These are phyloP conservation scores for Venturia pyrina DNA, from an alignment of 2,329 filamentous ascomycete genomes.

Conservation along the genomic window DNA sequence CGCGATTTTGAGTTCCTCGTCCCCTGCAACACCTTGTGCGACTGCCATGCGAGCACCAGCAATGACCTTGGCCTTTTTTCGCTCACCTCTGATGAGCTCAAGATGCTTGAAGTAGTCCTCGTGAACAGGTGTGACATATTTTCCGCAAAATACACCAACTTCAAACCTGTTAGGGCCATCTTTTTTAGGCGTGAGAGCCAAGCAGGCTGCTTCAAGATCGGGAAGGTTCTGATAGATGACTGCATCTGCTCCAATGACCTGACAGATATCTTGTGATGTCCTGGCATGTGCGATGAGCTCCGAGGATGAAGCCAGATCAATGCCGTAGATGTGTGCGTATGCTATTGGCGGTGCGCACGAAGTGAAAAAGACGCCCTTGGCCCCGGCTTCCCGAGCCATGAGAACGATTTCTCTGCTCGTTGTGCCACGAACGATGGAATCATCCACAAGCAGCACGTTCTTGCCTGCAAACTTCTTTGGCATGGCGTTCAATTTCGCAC, in stretches of 20 bases:
- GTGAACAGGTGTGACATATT: constrained; percentile 72
- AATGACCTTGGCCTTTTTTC: constrained; percentile 55
- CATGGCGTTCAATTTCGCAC: constrained; percentile 83
- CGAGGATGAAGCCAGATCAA: constrained; percentile 60
- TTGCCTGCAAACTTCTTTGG: constrained; percentile 72
- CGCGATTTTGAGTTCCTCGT: constrained; percentile 52
- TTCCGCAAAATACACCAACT: constrained; percentile 83
- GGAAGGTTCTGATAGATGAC: constrained; percentile 69
- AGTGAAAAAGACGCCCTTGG: constrained; percentile 72
- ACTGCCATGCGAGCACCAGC: constrained; percentile 56
- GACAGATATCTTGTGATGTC: constrained; percentile 49
- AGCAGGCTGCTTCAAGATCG: constrained; percentile 72
- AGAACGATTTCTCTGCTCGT: constrained; percentile 68
- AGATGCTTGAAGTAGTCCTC: constrained; percentile 76
- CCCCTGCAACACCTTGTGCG: constrained; percentile 50
- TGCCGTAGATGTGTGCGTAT: constrained; percentile 78
- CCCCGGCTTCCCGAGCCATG: constrained; percentile 79
- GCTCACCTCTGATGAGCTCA: constrained; percentile 60
- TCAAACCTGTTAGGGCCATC: constrained; percentile 60
- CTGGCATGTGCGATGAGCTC: constrained; percentile 65
- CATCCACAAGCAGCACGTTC: constrained; percentile 76
- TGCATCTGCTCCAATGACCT: constrained; percentile 61
- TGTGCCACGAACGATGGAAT: constrained; percentile 80
- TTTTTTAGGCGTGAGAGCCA: constrained; percentile 52
- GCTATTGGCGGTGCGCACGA: constrained; percentile 75